Evolutionary conservation across 345 rosid species (phyloP).

Genomic region (Gossypium stocksii): DNA sequence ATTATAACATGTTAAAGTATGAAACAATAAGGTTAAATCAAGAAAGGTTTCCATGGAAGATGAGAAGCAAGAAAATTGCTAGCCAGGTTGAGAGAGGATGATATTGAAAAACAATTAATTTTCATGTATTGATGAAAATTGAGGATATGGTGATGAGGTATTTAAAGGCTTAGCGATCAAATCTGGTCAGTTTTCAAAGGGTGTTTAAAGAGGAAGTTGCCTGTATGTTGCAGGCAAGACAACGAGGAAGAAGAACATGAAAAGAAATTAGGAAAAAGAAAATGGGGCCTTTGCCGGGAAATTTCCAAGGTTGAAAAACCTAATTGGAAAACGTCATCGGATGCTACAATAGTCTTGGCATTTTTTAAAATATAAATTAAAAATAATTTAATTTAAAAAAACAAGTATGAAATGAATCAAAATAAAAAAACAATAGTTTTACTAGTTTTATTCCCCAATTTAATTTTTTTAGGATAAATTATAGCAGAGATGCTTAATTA

Average conservation of each 20-base stretch:
- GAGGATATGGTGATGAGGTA: slow-evolving; percentile 9
- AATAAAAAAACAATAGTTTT: no score
- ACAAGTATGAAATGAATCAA: no score
- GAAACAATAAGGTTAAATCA: slow-evolving; percentile 23
- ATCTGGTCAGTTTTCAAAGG: slow-evolving; percentile 9
- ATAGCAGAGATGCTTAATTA: no score
- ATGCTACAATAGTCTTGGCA: no score
- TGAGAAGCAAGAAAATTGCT: neutral
- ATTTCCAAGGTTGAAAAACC: neutral
- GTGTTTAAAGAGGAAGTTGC: slow-evolving; percentile 11
- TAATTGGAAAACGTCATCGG: neutral
- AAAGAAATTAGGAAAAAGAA: neutral
- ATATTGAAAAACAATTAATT: neutral
- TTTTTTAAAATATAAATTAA: no score
- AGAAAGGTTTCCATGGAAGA: slow-evolving; percentile 32
- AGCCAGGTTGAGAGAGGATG: neutral
- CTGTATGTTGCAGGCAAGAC: slow-evolving; percentile 2
- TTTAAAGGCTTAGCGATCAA: neutral
- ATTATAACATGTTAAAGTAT: slow-evolving; percentile 18
- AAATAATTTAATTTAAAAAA: no score
- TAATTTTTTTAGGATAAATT: no score
- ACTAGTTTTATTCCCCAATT: no score
- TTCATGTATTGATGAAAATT: slow-evolving; percentile 1
- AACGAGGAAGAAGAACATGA: neutral
- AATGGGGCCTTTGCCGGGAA: neutral